Conservation (phyloP, 108 stramenopile species). For the Cylindrotheca closterium region DNA sequence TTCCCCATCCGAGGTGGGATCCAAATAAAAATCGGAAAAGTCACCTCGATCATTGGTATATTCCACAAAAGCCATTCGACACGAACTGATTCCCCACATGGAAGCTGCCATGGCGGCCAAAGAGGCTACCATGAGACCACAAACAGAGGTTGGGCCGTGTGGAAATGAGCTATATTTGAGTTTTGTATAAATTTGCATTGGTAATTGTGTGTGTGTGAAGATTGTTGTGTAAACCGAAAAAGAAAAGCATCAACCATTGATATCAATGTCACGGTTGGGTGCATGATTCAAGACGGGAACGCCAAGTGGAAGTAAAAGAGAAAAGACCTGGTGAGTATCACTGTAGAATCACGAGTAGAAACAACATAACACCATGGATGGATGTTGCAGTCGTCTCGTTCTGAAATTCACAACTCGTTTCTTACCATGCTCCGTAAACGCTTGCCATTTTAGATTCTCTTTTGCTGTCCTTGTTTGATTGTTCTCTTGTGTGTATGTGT, state of each 20-base stretch:
- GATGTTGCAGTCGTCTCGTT: no score
- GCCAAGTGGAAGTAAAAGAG: neutral
- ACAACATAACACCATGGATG: no score
- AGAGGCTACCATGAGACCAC: slow-evolving; percentile 25
- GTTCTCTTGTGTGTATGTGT: no score
- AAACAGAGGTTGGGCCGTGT: slow-evolving; percentile 33
- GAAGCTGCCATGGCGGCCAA: slow-evolving; percentile 23
- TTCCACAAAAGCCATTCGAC: slow-evolving; percentile 32
- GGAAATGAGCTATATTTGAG: slow-evolving; percentile 39
- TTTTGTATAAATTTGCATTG: no score
- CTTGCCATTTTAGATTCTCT: no score
- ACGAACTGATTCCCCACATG: slow-evolving; percentile 32
- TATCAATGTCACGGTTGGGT: neutral
- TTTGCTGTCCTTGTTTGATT: no score
- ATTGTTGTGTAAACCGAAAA: neutral
- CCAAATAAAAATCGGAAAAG: slow-evolving; percentile 34
- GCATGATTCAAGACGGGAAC: neutral
- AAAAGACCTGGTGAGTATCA: slow-evolving; percentile 1
- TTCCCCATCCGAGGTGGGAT: slow-evolving; percentile 25
- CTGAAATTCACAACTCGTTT: no score
- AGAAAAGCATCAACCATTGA: neutral
- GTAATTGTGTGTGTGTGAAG: no score
- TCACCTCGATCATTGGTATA: slow-evolving; percentile 31
- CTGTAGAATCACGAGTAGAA: neutral
- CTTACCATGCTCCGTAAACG: no score